Evolutionary conservation across 495 filamentous ascomycete species (phyloP), one percentile per base, ranked within the genome.

Genomic region (Bryoglossum gracile): DNA sequence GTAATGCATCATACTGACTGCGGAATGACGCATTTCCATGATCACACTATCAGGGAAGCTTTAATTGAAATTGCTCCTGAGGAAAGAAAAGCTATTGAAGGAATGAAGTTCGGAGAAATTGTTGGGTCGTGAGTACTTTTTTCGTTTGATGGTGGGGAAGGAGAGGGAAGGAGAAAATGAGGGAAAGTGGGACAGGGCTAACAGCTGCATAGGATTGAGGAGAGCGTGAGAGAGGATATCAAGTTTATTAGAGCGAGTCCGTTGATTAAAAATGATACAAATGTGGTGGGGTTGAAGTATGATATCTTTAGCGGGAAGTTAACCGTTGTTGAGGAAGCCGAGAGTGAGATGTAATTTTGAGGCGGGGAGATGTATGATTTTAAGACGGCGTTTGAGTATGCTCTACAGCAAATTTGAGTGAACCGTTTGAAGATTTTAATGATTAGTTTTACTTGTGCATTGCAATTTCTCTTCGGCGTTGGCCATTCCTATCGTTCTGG

Each of bases 181-280:
- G 2, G 10, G 23, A 19, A n/a, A 41, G 16, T 30, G 4, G 18
- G 38, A 23, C 38, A 30, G 28, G 26, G 14, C 16, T 4, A 46
- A 50, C 19, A 51, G 43, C 40, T 8, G 41, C 42, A 53, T 25
- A 55, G 51, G 37, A 17, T 61, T 32, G 62, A 65, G 32, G 58
- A 63, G 8, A 65, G 56, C 33, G 41, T 65, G n/a, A 49, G 41
- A 46, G 60, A 59, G 44, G 62, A 65, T 43, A n/a, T 65, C 3
- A 51, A 25, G 4, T 25, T 59, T 2, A 19, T 65, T 21, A 47
- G 47, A 43, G 52, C 54, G n/a, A 61, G 58, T 6, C 62, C 62
- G 9, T 54, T 63, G 22, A 61, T 65, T 26, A 51, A 37, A 21
- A 60, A 58, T 35, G 45, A 43, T 3, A 62, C 55, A 1, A 53